Conservation (phyloP, 768 basidiomycete genomes). For the Leccinum ochraceum region DNA sequence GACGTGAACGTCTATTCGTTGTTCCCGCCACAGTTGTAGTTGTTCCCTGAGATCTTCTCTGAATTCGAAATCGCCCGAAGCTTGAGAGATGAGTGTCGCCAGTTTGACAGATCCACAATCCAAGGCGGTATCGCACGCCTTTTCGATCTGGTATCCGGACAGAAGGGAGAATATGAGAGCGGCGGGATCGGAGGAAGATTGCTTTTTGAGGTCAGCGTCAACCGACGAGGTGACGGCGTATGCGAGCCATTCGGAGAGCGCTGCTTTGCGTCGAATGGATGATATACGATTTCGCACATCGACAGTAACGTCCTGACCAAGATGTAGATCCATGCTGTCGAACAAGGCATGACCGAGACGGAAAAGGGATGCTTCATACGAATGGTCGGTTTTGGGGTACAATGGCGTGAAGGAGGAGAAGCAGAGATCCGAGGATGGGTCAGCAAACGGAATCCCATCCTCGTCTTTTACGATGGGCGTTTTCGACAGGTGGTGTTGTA, state of each 20-base stretch:
- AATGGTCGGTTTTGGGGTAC: slow-evolving; percentile 69
- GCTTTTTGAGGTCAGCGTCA: slow-evolving; percentile 66
- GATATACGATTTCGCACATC: slow-evolving; percentile 63
- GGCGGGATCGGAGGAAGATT: slow-evolving; percentile 44
- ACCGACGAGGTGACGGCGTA: slow-evolving; percentile 67
- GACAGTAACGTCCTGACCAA: slow-evolving; percentile 52
- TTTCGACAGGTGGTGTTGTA: slow-evolving; percentile 75
- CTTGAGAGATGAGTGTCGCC: slow-evolving; percentile 87
- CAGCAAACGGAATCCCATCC: slow-evolving; percentile 67
- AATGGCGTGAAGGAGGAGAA: slow-evolving; percentile 78
- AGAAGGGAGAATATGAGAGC: slow-evolving; percentile 72
- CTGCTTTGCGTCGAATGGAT: slow-evolving; percentile 71
- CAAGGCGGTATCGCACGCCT: slow-evolving; percentile 73
- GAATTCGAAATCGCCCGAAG: slow-evolving; percentile 75
- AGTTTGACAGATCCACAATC: slow-evolving; percentile 80
- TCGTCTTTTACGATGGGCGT: slow-evolving; percentile 73
- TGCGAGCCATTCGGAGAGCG: slow-evolving; percentile 85
- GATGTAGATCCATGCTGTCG: slow-evolving; percentile 72
- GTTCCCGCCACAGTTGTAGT: slow-evolving; percentile 78
- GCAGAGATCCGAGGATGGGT: slow-evolving; percentile 59
- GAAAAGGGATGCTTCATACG: slow-evolving; percentile 79
- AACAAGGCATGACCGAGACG: slow-evolving; percentile 89
- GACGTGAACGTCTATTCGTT: slow-evolving; percentile 71
- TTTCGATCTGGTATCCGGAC: slow-evolving; percentile 85
- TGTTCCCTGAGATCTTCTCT: slow-evolving; percentile 73